Base-by-base conservation (phyloP, 2,329 filamentous ascomycete species). In the Nigrograna mackinnonii region DNA sequence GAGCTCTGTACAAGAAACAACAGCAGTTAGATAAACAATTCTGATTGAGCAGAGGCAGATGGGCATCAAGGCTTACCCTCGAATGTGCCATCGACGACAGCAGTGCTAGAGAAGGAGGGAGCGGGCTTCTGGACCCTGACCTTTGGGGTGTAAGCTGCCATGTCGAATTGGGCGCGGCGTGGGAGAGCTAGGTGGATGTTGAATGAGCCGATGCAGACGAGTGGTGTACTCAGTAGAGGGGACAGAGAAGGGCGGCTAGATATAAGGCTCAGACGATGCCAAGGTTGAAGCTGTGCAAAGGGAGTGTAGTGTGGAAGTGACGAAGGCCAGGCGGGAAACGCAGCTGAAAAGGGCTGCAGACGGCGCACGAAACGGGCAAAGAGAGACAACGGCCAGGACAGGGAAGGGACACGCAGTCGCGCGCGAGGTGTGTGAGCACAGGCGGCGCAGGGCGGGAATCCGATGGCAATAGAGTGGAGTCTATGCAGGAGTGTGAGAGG, bases 121-220 rank as follows among this genome's bases (percentile, higher is more conserved):
- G 67, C 68, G 34, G 67, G 67, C 55, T 64, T 64, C 51, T 71
- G 67, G 39, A 71, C 67, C 43, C 67, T 62, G 37, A 58, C 68
- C 48, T 68, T 68, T 46, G 63, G 66, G 20, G 55, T 55, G 52
- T 66, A 67, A 44, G 64, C 46, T 21, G 37, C 24, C 22, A 40
- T 24, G 31, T 21, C 21, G 40, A 24, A 26, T 30, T 11, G 19
- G 44, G 50, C 38, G 37, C 44, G n/a, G n/a, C n/a, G n/a, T n/a
- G n/a, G n/a, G n/a, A n/a, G n/a, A n/a, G 39, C 31, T 24, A 34
- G 12, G 9, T 18, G 16, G 5, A 16, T 5, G 17, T 22, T 4
- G 17, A n/a, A n/a, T 17, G 19, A 28, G 4, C 16, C 20, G 35
- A 17, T 5, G 26, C n/a, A n/a, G n/a, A n/a, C n/a, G n/a, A 39